A percentile compares a stretch with the other conserved stretches of the same genome.
phyloP scores from a whole-genome alignment of 257 asterid species.

The Cruciata laevipes region DNA sequence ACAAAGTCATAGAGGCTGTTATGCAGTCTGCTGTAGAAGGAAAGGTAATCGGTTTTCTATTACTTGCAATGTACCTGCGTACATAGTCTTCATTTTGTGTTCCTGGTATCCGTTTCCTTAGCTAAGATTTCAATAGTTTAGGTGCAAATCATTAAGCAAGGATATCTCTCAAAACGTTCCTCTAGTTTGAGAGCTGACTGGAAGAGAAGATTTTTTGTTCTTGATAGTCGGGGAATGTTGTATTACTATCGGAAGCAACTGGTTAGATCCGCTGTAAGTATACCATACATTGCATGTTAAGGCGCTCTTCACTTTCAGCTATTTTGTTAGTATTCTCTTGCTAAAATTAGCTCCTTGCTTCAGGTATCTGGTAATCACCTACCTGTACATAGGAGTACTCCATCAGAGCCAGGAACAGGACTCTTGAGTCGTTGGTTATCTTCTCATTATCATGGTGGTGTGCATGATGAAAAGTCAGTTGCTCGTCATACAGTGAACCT shows the following conservation, averaged over 20 bases:
- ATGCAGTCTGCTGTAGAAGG: constrained; percentile 98
- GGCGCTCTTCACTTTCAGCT: constrained; percentile 41
- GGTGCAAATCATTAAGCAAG: constrained; percentile 99
- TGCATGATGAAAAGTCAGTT: constrained; percentile 96
- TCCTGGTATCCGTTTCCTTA: constrained; percentile 18
- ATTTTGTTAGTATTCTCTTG: constrained; percentile 1
- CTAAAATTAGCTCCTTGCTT: constrained; percentile 10
- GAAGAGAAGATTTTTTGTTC: constrained; percentile 99
- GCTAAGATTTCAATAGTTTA: constrained; percentile 65
- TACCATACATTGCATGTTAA: constrained; percentile 72
- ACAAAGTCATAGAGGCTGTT: constrained; percentile 98
- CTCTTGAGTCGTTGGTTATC: constrained; percentile 95
- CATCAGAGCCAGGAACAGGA: constrained; percentile 95
- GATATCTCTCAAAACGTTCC: constrained; percentile 95
- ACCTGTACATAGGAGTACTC: constrained; percentile 78
- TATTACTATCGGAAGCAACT: constrained; percentile 95
- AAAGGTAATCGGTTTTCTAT: constrained; percentile 46
- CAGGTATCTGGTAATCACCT: constrained; percentile 83
- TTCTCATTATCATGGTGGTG: constrained; percentile 95
- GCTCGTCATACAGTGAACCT: constrained; percentile 97
- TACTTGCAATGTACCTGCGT: background rate
- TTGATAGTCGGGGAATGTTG: constrained; percentile 99
- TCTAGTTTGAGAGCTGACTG: constrained; percentile 96
- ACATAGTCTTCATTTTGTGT: constrained; percentile 7
- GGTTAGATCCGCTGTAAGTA: constrained; percentile 92